Evolutionary conservation across 75 land plant genomes (phyloP), one percentile per base, ranked within the genome.

Genomic region (Chamaecyparis obtusa): DNA sequence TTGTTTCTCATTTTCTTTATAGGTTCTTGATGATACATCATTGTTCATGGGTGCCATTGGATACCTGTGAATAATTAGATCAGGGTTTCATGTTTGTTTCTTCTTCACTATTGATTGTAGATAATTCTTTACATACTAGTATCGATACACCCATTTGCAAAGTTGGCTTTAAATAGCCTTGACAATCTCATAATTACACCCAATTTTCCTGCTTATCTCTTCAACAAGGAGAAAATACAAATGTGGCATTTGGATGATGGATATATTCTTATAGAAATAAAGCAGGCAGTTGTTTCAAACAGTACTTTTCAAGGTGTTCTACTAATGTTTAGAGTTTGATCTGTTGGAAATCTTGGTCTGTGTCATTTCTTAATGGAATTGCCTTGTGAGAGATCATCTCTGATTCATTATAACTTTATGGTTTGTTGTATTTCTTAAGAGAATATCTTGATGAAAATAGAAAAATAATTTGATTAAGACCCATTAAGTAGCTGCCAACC

Each of bases 221-320:
- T 33, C 13, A 13, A 44, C 15, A 44, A 46, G 33, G 88, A 87
- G 51, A 46, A 46, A 87, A 86, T 39, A 86, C 9, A 44, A 17
- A 86, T 48, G 67, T 85, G 55, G 41, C 56, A 87, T 46, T 46
- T 87, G 11, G 87, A 87, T 46, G 86, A n/a, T 44, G 30, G 87
- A 87, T 87, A 86, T 15, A 80, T 37, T 13, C 32, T 75, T 36
- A 24, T 86, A 32, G 30, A 78, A 85, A 1, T 14, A 10, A 37
- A 27, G 82, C 10, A 16, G 46, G 13, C 49, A 81, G 6, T 46
- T 46, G 24, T 81, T 43, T 9, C 33, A 81, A 49, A 81, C 48
- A 33, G 82, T 41, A 81, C 32, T 17, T 81, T 81, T 81, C 33
- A 11, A 13, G 30, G 32, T 3, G 30, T 44, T n/a, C 48, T 46